Conservation (phyloP, 345 rosid species). For the Citrus glauca region DNA sequence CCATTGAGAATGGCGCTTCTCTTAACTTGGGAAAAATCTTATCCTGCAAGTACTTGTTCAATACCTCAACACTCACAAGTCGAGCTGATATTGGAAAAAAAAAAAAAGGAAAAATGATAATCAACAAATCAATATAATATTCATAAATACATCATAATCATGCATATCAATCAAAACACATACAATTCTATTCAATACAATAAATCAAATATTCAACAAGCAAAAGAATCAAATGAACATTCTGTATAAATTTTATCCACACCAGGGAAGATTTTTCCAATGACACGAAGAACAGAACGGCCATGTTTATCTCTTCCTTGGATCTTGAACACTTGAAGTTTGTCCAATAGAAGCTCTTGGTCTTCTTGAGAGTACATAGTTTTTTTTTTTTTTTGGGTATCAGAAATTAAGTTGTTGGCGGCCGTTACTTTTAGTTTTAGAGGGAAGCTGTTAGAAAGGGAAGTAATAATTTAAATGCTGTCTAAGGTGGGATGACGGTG, state of each 20-base stretch:
- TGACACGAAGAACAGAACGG: constrained; percentile 23
- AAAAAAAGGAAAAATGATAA: too few relatives aligned
- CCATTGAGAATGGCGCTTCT: constrained; percentile 40
- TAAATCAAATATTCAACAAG: too few relatives aligned
- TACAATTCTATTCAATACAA: too few relatives aligned
- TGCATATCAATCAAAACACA: too few relatives aligned
- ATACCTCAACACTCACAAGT: constrained; percentile 30
- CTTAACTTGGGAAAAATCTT: constrained; percentile 33
- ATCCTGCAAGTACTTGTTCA: constrained; percentile 51
- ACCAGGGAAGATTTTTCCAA: constrained; percentile 21
- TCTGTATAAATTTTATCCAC: neutral
- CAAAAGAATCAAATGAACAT: neutral
- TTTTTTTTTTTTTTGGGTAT: too few relatives aligned
- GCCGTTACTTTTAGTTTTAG: constrained; percentile 1
- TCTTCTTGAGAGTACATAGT: constrained; percentile 10
- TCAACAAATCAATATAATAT: too few relatives aligned
- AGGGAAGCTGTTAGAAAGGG: neutral
- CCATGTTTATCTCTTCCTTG: constrained; percentile 39
- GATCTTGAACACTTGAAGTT: constrained; percentile 30
- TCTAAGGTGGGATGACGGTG: too few relatives aligned
- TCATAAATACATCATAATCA: too few relatives aligned
- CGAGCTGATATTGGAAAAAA: constrained; percentile 23
- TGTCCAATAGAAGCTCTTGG: constrained; percentile 31
- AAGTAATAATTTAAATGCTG: neutral
- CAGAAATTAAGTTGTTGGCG: neutral